Evolutionary conservation across 1,284 basidiomycete species (phyloP).

Genomic region (Coriolopsis trogii): DNA sequence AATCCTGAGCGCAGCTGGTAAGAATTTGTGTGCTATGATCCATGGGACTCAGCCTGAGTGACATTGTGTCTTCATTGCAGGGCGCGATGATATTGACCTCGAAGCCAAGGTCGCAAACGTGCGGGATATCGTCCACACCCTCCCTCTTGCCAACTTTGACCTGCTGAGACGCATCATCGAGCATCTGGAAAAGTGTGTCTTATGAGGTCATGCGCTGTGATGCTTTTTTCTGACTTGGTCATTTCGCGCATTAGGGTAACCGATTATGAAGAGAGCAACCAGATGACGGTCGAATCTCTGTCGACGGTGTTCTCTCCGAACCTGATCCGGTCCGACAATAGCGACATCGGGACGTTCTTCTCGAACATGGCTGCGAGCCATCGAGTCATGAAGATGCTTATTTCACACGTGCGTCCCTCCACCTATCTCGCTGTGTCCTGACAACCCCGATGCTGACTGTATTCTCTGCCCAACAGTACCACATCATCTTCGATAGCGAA

Average conservation of each 20-base stretch:
- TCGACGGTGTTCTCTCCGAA: slow-evolving; percentile 86
- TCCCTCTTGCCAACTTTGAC: slow-evolving; percentile 75
- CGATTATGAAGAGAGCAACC: slow-evolving; percentile 83
- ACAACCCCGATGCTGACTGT: neutral
- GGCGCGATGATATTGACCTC: slow-evolving; percentile 39
- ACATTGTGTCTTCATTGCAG: neutral
- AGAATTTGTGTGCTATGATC: too few relatives aligned
- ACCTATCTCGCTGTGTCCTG: neutral
- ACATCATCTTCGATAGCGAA: slow-evolving; percentile 54
- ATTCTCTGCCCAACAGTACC: slow-evolving; percentile 37
- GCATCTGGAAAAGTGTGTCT: slow-evolving; percentile 75
- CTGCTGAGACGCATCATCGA: slow-evolving; percentile 75
- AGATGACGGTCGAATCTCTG: slow-evolving; percentile 83
- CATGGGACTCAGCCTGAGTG: too few relatives aligned
- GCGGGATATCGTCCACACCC: slow-evolving; percentile 63
- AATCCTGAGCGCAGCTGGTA: slow-evolving; percentile 73
- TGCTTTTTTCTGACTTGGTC: neutral
- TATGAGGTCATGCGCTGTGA: neutral
- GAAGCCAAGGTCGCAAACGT: slow-evolving; percentile 67
- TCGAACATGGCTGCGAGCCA: slow-evolving; percentile 78
- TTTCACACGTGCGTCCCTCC: slow-evolving; percentile 66
- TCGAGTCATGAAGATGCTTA: slow-evolving; percentile 75
- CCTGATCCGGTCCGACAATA: slow-evolving; percentile 67
- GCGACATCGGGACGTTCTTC: slow-evolving; percentile 74
- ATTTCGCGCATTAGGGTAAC: slow-evolving; percentile 58